phyloP scores from a whole-genome alignment of 1,139 yeast species.

The Kodamaea sp. region DNA sequence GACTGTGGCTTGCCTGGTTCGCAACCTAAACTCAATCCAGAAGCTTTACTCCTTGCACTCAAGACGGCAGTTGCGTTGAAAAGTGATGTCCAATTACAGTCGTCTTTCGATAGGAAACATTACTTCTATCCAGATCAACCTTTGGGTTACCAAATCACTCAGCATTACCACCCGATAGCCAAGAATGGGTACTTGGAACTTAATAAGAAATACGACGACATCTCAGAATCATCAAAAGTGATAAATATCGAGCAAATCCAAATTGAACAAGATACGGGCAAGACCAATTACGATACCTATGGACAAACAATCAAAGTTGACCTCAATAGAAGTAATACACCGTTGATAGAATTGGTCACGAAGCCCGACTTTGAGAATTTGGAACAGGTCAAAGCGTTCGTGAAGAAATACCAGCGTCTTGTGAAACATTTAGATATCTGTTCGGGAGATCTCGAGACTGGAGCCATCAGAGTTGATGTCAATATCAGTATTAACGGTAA shows the following conservation, averaged over 20 bases:
- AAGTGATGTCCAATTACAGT: conserved; percentile 54
- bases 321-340: conserved; percentile 80
- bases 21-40: conserved; percentile 78
- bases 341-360: conserved; percentile 89
- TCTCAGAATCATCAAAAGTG: conserved; percentile 36
- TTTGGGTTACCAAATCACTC: conserved; percentile 93
- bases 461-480: conserved; percentile 94
- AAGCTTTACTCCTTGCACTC: conserved; percentile 70
- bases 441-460: conserved; percentile 89
- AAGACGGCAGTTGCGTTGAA: conserved; percentile 73
- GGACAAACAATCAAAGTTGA: conserved; percentile 59
- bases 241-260: conserved; percentile 74
- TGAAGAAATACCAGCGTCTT: conserved; percentile 75
- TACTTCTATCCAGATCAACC: conserved; percentile 98
- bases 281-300: conserved; percentile 58
- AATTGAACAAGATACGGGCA: conserved; percentile 93
- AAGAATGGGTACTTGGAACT: conserved; percentile 59
- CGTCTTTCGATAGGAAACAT: conserved; percentile 89
- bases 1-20: conserved; percentile 94
- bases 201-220: conserved; percentile 53
- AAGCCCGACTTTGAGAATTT: conserved; percentile 78
- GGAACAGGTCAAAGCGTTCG: conserved; percentile 72
- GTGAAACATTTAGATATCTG: conserved; percentile 72
- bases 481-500: conserved; percentile 76
- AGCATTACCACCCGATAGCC: conserved; percentile 81